Percentiles rank a stretch among this genome's conserved stretches.
phyloP scores from a whole-genome alignment of 345 rosid species.

The Microthlaspi erraticum region DNA sequence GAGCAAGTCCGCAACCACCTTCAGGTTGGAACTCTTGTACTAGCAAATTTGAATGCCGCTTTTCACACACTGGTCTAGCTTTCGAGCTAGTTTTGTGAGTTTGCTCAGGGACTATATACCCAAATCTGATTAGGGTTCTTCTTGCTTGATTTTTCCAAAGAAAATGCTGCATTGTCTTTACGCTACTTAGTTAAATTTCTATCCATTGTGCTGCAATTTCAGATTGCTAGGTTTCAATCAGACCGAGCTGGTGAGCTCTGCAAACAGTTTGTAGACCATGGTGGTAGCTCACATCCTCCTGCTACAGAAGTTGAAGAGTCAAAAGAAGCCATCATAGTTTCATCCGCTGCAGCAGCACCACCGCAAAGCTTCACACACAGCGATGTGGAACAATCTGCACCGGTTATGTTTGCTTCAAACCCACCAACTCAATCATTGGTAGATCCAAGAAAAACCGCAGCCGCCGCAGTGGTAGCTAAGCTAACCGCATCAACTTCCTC shows the following conservation, averaged over 20 bases:
- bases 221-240: slow-evolving; percentile 64
- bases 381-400: slow-evolving; percentile 65
- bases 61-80: slow-evolving; percentile 18
- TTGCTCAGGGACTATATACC: background rate
- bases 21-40: slow-evolving; percentile 64
- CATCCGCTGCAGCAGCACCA: slow-evolving; percentile 45
- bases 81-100: slow-evolving; percentile 11
- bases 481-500: slow-evolving; percentile 93
- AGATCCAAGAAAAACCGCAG: slow-evolving; percentile 77
- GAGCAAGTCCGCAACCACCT: slow-evolving; percentile 73
- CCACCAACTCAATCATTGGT: slow-evolving; percentile 54
- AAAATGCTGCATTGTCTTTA: background rate
- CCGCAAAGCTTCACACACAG: slow-evolving; percentile 50
- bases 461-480: slow-evolving; percentile 87
- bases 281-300: slow-evolving; percentile 44
- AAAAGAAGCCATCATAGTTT: slow-evolving; percentile 49
- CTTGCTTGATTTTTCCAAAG: background rate
- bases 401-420: slow-evolving; percentile 59
- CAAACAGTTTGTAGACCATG: slow-evolving; percentile 52
- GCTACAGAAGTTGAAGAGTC: slow-evolving; percentile 48
- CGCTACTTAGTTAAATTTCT: background rate
- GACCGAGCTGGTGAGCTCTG: slow-evolving; percentile 57
- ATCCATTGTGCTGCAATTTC: slow-evolving; percentile 22
- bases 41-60: background rate
- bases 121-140: slow-evolving; percentile 3